Percentiles rank a stretch among this genome's conserved stretches.
These are phyloP conservation scores for Dryadomyces quercus-mongolicae DNA, from an alignment of 2,329 filamentous ascomycete species.

Conservation along the genomic window DNA sequence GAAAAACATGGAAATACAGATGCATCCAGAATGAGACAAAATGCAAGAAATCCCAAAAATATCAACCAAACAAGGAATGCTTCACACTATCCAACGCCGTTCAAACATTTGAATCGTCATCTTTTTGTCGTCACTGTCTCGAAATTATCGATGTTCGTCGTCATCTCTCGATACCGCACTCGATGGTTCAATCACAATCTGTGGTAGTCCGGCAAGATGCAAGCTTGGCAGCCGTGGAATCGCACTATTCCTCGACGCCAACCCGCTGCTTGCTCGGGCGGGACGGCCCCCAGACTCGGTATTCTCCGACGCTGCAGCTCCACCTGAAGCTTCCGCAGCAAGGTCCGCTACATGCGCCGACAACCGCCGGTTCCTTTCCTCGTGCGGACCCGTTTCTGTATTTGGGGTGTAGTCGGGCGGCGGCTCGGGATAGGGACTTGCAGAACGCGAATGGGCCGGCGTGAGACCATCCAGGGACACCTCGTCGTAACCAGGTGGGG, in stretches of 20 bases:
- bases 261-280: background rate
- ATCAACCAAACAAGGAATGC: background rate
- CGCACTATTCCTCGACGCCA: conserved; percentile 22
- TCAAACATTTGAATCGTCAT: background rate
- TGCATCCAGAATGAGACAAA: background rate
- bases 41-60: background rate
- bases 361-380: conserved; percentile 19
- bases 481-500: conserved; percentile 39
- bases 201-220: conserved; percentile 35
- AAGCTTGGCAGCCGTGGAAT: conserved; percentile 40
- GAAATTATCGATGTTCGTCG: background rate
- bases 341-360: conserved; percentile 21
- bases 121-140: too few species aligned
- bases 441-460: conserved; percentile 18
- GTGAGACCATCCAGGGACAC: conserved; percentile 20
- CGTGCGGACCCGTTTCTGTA: conserved; percentile 13
- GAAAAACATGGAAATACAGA: too few species aligned
- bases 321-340: conserved; percentile 8
- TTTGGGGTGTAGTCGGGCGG: conserved; percentile 39
- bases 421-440: conserved; percentile 32
- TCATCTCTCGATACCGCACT: conserved; percentile 17
- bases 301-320: conserved; percentile 1
- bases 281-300: too few species aligned
- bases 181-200: conserved; percentile 47
- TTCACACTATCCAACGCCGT: background rate